These are phyloP conservation scores for Euphorbia schlechtendalii DNA, from an alignment of 441 rosid species.

Conservation along the genomic window DNA sequence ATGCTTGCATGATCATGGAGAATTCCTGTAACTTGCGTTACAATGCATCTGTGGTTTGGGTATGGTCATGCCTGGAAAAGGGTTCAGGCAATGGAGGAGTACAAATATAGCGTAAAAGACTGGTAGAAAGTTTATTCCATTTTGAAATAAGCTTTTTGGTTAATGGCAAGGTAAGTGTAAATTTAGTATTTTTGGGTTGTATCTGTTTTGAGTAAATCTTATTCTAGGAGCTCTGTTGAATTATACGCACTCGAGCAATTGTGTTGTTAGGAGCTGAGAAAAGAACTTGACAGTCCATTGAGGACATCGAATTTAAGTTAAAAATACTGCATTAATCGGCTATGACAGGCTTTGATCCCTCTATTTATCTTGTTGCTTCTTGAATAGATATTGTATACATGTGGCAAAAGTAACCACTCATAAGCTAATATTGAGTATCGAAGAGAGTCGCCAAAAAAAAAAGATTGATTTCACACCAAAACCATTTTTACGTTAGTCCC, in stretches of 20 bases:
- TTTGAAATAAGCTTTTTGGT: background rate
- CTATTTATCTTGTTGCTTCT: too few relatives aligned
- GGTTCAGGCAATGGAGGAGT: background rate
- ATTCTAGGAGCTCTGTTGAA: background rate
- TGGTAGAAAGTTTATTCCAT: background rate
- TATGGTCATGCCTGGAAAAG: background rate
- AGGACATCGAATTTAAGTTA: background rate
- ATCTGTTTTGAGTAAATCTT: background rate
- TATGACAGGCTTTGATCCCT: background rate
- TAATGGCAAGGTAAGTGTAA: conserved; percentile 1
- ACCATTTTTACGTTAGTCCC: too few relatives aligned
- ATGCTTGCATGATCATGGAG: background rate
- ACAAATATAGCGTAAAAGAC: background rate
- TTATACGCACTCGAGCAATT: background rate
- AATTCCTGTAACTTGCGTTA: background rate
- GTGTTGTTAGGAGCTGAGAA: background rate
- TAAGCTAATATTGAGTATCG: too few relatives aligned
- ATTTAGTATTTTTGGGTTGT: background rate
- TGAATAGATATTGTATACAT: too few relatives aligned
- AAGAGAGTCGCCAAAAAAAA: too few relatives aligned
- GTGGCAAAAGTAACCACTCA: too few relatives aligned
- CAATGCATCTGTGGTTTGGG: too few relatives aligned
- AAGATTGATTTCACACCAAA: too few relatives aligned
- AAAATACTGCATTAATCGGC: background rate
- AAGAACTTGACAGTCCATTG: background rate